Evolutionary conservation across 306 rosid genomes (phyloP).

Genomic region (Betula pendula): DNA sequence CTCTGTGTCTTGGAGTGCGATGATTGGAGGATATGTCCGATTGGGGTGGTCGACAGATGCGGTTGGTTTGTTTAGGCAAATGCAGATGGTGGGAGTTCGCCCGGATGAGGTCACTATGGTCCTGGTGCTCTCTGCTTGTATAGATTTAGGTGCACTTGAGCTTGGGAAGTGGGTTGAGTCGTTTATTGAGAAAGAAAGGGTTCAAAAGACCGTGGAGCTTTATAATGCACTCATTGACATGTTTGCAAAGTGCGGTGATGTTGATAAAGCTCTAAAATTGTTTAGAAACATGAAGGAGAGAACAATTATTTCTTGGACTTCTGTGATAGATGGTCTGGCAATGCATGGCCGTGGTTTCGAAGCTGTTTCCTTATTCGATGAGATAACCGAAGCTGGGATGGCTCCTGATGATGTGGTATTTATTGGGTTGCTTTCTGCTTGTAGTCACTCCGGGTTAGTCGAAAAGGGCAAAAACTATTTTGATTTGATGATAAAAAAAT

Average conservation of each 20-base stretch:
- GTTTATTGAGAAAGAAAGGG: constrained; percentile 53
- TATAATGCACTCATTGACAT: constrained; percentile 81
- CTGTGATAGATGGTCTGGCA: constrained; percentile 80
- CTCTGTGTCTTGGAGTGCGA: constrained; percentile 86
- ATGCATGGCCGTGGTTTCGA: constrained; percentile 85
- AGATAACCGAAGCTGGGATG: constrained; percentile 59
- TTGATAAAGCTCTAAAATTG: constrained; percentile 61
- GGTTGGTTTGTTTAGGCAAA: constrained; percentile 63
- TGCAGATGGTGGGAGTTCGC: constrained; percentile 66
- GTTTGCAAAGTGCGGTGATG: constrained; percentile 92
- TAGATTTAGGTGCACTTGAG: constrained; percentile 83
- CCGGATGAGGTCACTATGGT: constrained; percentile 93
- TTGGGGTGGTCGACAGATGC: constrained; percentile 56
- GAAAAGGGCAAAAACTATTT: constrained; percentile 68
- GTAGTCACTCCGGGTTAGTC: constrained; percentile 82
- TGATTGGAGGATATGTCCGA: constrained; percentile 81
- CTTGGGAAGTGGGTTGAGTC: constrained; percentile 92
- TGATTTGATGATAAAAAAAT: constrained; percentile 49
- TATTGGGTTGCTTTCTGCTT: constrained; percentile 85
- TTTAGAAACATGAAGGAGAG: constrained; percentile 55
- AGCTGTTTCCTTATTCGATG: constrained; percentile 68
- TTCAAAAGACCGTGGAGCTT: constrained; percentile 64
- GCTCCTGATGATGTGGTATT: constrained; percentile 75
- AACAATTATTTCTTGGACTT: constrained; percentile 90
- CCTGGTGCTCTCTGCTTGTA: constrained; percentile 73